Evolutionary conservation across 108 stramenopile species (phyloP).

Genomic region (Skeletonema menzelii): DNA sequence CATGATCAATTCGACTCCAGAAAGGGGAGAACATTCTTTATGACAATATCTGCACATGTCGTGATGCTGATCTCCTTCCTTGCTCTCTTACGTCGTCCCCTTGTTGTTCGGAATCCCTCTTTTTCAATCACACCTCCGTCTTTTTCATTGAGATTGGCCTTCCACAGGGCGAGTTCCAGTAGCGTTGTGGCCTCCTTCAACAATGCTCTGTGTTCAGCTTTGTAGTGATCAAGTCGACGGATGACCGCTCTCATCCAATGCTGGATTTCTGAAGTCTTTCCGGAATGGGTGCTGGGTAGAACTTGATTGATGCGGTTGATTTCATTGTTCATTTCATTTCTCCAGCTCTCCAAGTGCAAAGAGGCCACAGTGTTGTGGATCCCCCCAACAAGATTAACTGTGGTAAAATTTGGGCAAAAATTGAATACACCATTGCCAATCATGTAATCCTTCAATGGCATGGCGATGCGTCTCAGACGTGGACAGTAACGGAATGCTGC

Average conservation of each 20-base stretch:
- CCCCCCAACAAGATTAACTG: no score
- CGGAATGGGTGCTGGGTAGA: not conserved
- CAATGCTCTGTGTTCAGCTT: not conserved
- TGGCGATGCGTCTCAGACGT: not conserved
- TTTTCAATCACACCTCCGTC: no score
- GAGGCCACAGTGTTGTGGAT: no score
- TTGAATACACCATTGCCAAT: not conserved
- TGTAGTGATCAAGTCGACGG: not conserved
- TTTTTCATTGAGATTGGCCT: not conserved
- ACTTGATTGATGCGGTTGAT: not conserved
- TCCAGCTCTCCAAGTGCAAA: no score
- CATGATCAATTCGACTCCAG: no score
- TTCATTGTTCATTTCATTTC: not conserved
- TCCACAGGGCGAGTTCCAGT: not conserved
- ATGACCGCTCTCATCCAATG: not conserved
- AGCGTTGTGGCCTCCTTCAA: not conserved
- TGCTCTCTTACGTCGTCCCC: no score
- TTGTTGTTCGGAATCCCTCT: no score
- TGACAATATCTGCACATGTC: no score
- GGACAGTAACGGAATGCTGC: not conserved
- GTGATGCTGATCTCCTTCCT: no score
- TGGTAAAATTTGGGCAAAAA: not conserved
- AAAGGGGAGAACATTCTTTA: no score
- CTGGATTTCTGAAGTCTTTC: not conserved
- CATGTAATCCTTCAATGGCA: not conserved